Base-by-base conservation (phyloP, 306 rosid genomes). In the Hippophae rhamnoides region DNA sequence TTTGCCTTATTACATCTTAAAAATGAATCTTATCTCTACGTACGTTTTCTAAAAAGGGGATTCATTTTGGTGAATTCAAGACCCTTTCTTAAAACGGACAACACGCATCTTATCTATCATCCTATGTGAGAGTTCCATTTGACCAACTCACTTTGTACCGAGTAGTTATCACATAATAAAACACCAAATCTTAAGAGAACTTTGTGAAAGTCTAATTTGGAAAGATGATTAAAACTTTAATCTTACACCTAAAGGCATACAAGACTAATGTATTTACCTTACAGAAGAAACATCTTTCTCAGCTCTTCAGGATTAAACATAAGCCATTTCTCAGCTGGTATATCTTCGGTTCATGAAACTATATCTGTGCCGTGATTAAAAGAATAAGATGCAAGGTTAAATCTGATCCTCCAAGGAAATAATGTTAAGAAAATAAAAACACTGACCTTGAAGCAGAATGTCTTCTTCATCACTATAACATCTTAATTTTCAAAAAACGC, bases 401-500 rank as follows among this genome's bases (percentile, higher is more conserved):
- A 51, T 7, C 23, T 18, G 47, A 55, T 26, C 42, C 7, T 38
- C 40, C 13, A 46, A 31, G 4, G 42, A 23, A 31, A 13, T 25
- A 14, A 10, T 3, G 40, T 14, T 66, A 18, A 42, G 45, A 13
- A 23, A 23, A 7, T 23, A 10, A 61, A 44, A 31, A 31, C 38
- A 2, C 72, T 66, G 25, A 72, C 86, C 86, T 78, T 74, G 83
- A 55, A 75, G 77, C 67, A 78, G 53, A 45, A 78, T 53, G 56
- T 60, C 61, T 26, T 58, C 42, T 61, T 64, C 74, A 42, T 49
- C 61, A 56, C 48, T 54, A 60, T 70, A 64, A 59, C 73, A 58
- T 61, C 63, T 72, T 42, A 81, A 53, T 53, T 72, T 66, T 81
- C 78, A 75, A 47, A 78, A 78, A 7, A 50, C 60, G 52, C 58